Conservation (phyloP, 176 grass and related monocot species). For the Dactylis glomerata region DNA sequence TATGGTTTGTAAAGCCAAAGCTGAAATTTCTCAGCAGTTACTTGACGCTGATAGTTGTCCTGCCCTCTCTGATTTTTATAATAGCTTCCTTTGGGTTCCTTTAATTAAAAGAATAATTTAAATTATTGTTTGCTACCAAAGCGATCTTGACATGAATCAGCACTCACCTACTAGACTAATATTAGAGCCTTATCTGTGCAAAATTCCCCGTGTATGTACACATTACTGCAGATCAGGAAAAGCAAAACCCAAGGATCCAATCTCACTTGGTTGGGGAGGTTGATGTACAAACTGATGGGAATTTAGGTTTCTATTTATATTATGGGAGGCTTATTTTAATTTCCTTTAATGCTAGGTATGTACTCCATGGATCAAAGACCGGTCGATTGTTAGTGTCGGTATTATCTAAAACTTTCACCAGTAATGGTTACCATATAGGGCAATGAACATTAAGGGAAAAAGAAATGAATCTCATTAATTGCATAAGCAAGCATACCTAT, state of each 20-base stretch:
- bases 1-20: slow-evolving; percentile 4
- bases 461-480: background rate
- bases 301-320: background rate
- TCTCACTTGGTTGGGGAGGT: background rate
- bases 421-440: background rate
- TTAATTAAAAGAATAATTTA: background rate
- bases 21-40: background rate
- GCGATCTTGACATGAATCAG: background rate
- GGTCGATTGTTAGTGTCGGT: background rate
- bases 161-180: background rate
- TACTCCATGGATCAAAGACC: background rate
- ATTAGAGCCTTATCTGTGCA: background rate
- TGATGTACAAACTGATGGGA: background rate
- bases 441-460: background rate
- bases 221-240: background rate
- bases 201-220: background rate
- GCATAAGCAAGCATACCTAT: slow-evolving; percentile 48
- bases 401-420: too few species aligned
- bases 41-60: background rate
- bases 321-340: background rate
- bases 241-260: background rate
- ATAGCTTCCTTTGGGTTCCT: background rate
- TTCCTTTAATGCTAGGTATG: background rate
- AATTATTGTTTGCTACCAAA: background rate
- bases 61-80: background rate